Evolutionary conservation across 1,284 basidiomycete species (phyloP).

Genomic region (Irpex sp.): DNA sequence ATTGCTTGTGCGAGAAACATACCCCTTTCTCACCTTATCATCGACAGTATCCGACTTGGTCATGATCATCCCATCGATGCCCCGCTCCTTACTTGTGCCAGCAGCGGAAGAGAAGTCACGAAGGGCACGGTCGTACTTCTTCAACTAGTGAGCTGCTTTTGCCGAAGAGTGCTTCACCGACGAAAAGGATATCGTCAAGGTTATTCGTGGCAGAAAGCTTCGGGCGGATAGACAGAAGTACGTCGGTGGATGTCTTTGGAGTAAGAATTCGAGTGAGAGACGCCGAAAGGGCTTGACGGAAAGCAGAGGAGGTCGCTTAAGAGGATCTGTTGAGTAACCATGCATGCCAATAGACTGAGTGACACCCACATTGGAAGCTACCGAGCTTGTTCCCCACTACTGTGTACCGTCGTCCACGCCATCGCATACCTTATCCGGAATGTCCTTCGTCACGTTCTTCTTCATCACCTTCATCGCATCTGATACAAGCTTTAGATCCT

Average conservation of each 20-base stretch:
- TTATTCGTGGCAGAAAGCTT: no score
- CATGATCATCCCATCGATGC: constrained; percentile 94
- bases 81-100: constrained; percentile 62
- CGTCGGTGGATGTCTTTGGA: constrained; percentile 93
- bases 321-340: no score
- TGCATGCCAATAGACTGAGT: not conserved
- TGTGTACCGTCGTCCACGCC: constrained; percentile 83
- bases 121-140: constrained; percentile 89
- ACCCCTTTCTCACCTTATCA: constrained; percentile 60
- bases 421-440: constrained; percentile 92
- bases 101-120: constrained; percentile 80
- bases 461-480: constrained; percentile 97
- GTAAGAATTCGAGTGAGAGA: constrained; percentile 93
- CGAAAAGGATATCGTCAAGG: constrained; percentile 95
- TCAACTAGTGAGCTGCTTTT: constrained; percentile 93
- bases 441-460: constrained; percentile 97
- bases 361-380: constrained; percentile 70
- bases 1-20: not conserved
- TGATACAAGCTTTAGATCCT: constrained; percentile 84
- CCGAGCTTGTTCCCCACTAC: constrained; percentile 89
- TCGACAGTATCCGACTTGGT: constrained; percentile 98
- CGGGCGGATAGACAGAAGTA: constrained; percentile 78
- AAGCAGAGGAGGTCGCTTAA: constrained; percentile 43
- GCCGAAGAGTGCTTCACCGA: constrained; percentile 92
- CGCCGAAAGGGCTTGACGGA: constrained; percentile 78